Conservation (phyloP, 1,139 yeast species). For the Geotrichum klebahnii region DNA sequence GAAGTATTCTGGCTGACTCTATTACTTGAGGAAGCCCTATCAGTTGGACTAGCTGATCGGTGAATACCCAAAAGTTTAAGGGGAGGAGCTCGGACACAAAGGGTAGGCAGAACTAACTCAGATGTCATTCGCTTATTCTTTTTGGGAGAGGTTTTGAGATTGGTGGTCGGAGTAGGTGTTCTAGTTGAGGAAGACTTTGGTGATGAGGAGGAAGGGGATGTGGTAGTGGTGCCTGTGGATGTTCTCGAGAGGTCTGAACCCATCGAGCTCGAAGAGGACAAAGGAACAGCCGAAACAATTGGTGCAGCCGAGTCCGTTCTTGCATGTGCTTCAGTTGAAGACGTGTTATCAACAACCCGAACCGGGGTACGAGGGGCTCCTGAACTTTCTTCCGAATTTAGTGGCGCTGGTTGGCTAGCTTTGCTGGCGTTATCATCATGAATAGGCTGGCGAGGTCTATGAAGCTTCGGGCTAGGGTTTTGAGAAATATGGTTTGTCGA, state of each 20-base stretch:
- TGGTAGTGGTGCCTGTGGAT: constrained; percentile 9
- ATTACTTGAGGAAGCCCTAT: neutral
- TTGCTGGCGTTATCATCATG: no score
- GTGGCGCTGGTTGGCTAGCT: no score
- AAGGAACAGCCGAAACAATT: no score
- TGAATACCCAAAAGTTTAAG: constrained; percentile 13
- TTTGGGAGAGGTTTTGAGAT: constrained; percentile 6
- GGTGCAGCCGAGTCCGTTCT: no score
- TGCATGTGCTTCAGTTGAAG: neutral
- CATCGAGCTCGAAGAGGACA: constrained; percentile 6
- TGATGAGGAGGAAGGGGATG: neutral
- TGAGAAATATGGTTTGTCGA: constrained; percentile 10
- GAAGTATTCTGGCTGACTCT: neutral
- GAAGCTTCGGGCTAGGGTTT: constrained; percentile 6
- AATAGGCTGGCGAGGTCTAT: no score
- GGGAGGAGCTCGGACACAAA: constrained; percentile 13
- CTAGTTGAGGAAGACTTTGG: neutral
- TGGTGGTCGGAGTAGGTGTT: neutral
- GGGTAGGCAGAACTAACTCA: constrained; percentile 17
- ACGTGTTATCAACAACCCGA: neutral
- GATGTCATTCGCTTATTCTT: constrained; percentile 12
- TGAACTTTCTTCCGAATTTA: no score
- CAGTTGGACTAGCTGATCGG: constrained; percentile 9
- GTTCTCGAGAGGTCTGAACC: constrained; percentile 12
- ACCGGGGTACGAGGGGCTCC: no score